Conservation (phyloP, 257 asterid genomes). For the Mitragyna speciosa region DNA sequence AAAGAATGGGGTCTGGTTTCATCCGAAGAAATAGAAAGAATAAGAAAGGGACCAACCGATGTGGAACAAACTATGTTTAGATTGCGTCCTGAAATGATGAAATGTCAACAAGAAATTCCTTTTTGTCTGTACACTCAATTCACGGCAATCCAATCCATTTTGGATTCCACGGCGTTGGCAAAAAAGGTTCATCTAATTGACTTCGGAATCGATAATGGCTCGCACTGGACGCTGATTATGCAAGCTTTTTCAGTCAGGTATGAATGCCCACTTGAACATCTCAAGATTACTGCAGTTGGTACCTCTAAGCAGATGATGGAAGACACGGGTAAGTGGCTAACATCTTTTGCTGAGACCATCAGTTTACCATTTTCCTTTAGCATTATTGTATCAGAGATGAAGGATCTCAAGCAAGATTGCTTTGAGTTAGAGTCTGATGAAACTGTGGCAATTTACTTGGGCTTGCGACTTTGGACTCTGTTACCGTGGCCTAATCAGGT, state of each 20-base stretch:
- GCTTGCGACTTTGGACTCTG: slow-evolving; percentile 32
- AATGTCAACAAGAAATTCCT: slow-evolving; percentile 38
- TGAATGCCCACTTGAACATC: slow-evolving; percentile 37
- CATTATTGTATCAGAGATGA: slow-evolving; percentile 35
- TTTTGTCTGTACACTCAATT: slow-evolving; percentile 41
- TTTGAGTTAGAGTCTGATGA: slow-evolving; percentile 36
- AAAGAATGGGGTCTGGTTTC: slow-evolving; percentile 27
- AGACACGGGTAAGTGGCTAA: slow-evolving; percentile 40
- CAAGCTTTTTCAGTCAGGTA: slow-evolving; percentile 48
- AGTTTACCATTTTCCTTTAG: slow-evolving; percentile 40
- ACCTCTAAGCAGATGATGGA: slow-evolving; percentile 33
- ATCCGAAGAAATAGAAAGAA: slow-evolving; percentile 11
- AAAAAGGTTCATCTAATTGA: slow-evolving; percentile 48
- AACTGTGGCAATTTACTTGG: slow-evolving; percentile 35
- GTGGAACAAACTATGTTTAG: slow-evolving; percentile 8
- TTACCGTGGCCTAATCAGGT: slow-evolving; percentile 33
- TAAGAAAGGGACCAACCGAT: background rate
- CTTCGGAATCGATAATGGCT: slow-evolving; percentile 42
- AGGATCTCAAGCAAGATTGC: slow-evolving; percentile 28
- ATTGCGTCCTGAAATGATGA: background rate
- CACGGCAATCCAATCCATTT: slow-evolving; percentile 43
- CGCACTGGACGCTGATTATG: slow-evolving; percentile 53
- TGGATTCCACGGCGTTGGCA: slow-evolving; percentile 35
- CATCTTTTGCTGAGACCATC: slow-evolving; percentile 44
- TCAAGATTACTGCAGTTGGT: slow-evolving; percentile 51